Base-by-base conservation (phyloP, 148 eudicot species). In the Amaranthus palmeri region DNA sequence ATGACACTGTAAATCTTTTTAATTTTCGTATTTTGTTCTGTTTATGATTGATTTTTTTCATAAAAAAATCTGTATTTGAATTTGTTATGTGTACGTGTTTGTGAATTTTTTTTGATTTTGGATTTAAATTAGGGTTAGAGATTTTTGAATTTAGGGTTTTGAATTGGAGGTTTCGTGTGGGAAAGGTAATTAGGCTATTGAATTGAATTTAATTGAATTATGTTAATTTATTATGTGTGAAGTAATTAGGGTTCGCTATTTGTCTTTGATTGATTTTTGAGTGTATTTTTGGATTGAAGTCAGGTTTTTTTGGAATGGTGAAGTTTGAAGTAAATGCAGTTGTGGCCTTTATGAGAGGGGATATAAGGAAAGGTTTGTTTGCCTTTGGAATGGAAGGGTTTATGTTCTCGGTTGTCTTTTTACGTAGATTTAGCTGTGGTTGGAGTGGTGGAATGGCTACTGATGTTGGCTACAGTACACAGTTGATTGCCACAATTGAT, bases 1-100 rank as follows among this genome's bases (percentile, higher is more conserved):
- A 79, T 52, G 89, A 90, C 68, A 79, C 85, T 54, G 96, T 90
- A 80, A 65, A 54, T 72, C 73, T 60, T 76, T 57, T 40, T 54
- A n/a, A 10, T 51, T 62, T 65, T 53, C 4, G 18, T 72, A 55
- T 10, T 50, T 52, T 59, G 10, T n/a, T 9, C 45, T 17, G 71
- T 64, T 10, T 10, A n/a, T 63, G 48, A n/a, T 68, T 51, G 4
- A 8, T 8, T 43, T 60, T 3, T 50, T 11, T 36, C 36, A 25
- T 25, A 25, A 25, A 25, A 25, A 25, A 25, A 25, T 25, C 36
- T 25, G 36, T 41, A n/a, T 69, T 49, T 57, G 14, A 7, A 0
- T 46, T 4, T 18, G 6, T 13, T 4, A 7, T 6, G 4, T 25
- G 53, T 55, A 45, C 25, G 57, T 45, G 36, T 51, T 43, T 14